Evolutionary conservation across 2,329 filamentous ascomycete species (phyloP).

Genomic region (Aspergillus proliferans): DNA sequence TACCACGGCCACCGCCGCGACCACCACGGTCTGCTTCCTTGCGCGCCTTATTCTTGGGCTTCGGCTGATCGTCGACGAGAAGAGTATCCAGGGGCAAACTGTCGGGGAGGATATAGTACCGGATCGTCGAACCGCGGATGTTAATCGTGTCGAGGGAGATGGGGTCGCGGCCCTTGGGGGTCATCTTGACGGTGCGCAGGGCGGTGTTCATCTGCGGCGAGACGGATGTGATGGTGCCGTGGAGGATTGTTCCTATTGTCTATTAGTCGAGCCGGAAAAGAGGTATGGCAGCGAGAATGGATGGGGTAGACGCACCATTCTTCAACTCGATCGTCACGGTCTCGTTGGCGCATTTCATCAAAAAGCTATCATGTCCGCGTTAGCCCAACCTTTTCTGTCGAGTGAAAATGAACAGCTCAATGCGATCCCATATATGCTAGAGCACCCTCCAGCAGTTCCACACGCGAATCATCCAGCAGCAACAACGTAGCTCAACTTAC

Average conservation of each 20-base stretch:
- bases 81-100: constrained; percentile 91
- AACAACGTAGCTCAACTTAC: constrained; percentile 49
- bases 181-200: constrained; percentile 95
- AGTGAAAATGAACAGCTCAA: constrained; percentile 11
- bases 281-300: background rate
- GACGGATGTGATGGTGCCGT: constrained; percentile 94
- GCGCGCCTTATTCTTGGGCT: constrained; percentile 98
- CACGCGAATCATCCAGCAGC: constrained; percentile 4
- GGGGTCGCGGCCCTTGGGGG: constrained; percentile 76
- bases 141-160: constrained; percentile 92
- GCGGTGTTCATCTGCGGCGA: constrained; percentile 98
- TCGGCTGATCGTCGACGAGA: constrained; percentile 90
- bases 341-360: constrained; percentile 99
- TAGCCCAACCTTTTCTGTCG: constrained; percentile 3
- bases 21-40: constrained; percentile 66
- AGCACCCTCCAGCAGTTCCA: background rate
- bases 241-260: constrained; percentile 74
- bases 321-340: constrained; percentile 98
- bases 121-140: constrained; percentile 89
- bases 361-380: constrained; percentile 60
- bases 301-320: constrained; percentile 61
- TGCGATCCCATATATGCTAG: background rate
- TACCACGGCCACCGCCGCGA: constrained; percentile 41
- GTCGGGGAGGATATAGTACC: constrained; percentile 95
- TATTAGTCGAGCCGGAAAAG: background rate